These are phyloP conservation scores for Annulohypoxylon truncatum DNA, from an alignment of 2,329 filamentous ascomycete species.

Conservation along the genomic window DNA sequence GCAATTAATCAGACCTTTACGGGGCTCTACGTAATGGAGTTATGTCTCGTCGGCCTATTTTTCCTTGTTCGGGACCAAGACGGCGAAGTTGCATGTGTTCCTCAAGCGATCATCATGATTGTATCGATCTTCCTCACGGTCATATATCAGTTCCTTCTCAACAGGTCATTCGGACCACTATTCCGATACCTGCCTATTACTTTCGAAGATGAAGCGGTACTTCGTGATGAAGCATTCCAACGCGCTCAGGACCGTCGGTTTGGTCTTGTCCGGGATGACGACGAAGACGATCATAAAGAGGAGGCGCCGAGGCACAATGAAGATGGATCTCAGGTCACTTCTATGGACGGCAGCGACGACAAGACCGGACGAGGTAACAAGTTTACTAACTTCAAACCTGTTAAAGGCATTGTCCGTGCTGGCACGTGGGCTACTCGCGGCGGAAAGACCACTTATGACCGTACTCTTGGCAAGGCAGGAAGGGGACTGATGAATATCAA, in stretches of 20 bases:
- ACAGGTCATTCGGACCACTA: conserved; percentile 84
- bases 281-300: conserved; percentile 60
- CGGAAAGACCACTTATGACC: conserved; percentile 60
- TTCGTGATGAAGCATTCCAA: conserved; percentile 91
- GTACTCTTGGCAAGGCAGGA: conserved; percentile 58
- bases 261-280: conserved; percentile 65
- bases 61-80: conserved; percentile 75
- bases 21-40: conserved; percentile 93
- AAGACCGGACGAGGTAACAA: conserved; percentile 45
- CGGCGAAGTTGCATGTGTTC: conserved; percentile 68
- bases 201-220: conserved; percentile 91
- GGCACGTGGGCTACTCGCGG: conserved; percentile 62
- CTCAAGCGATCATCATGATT: conserved; percentile 89
- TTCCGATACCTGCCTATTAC: conserved; percentile 93
- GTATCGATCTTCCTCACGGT: conserved; percentile 76
- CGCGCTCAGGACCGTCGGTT: conserved; percentile 78
- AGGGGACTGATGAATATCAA: conserved; percentile 57
- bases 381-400: conserved; percentile 52
- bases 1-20: conserved; percentile 97
- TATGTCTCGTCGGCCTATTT: conserved; percentile 90
- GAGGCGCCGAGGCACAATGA: conserved; percentile 55
- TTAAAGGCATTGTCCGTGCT: conserved; percentile 61
- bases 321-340: conserved; percentile 53
- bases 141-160: conserved; percentile 83
- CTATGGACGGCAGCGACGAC: conserved; percentile 45